Base-by-base conservation (phyloP, 139 green algal species). In the Trebouxia sp. region DNA sequence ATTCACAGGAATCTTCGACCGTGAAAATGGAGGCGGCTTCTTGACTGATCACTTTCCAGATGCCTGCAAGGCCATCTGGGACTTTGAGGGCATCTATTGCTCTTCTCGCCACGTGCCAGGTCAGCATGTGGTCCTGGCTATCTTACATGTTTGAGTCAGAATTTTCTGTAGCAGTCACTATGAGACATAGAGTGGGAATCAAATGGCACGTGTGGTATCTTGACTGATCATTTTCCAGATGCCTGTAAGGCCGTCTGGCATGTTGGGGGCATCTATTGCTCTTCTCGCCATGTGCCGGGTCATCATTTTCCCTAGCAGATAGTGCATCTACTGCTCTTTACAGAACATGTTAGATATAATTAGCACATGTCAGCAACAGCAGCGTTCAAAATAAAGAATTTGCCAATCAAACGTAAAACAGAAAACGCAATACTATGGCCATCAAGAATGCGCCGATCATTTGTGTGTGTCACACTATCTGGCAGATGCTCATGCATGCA, bases 21-120 rank as follows among this genome's bases (percentile, higher is more conserved):
- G 87, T 10, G 91, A 95, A 38, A 95, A 95, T 53, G 91, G 91
- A 58, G 91, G 91, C 43, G 88, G 90, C 28, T 94, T 94, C 77
- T 76, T 94, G 24, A 94, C 91, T 0, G 91, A 95, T 67, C 89
- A 95, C 79, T 95, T 95, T 43, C 91, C 91, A 2, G 65, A 87
- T 10, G 91, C 91, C 20, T 88, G 80, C 45, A 95, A 95, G 72
- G 90, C 90, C 14, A 85, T 92, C 42, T 94, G 90, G 90, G 66
- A 95, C 75, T 93, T 95, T 83, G 88, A 93, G 17, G 91, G 91
- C 76, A 92, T 94, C 65, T 95, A 89, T 32, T 80, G 81, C 43
- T 78, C 69, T 8, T 91, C 84, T 22, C 78, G 91, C 30, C 91
- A 95, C 82, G 94, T 95, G 62, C 91, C 90, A 30, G 91, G 90